Base-by-base conservation (phyloP, 495 filamentous ascomycete genomes). In the Neurospora sp. region DNA sequence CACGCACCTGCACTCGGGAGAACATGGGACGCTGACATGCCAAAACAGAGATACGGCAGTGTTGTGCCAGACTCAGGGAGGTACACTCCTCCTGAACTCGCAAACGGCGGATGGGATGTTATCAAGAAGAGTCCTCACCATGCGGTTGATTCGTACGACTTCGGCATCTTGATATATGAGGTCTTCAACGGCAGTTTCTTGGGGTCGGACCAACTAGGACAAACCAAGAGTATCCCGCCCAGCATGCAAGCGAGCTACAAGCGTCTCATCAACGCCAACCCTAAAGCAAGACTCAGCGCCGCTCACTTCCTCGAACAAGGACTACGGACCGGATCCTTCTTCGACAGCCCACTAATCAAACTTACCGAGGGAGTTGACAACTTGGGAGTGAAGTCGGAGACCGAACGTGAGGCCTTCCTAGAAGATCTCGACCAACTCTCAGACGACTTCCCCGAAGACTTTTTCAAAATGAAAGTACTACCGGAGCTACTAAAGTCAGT, bases 401-500 rank as follows among this genome's bases (percentile, higher is more conserved):
- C 84, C 17, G 96, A 98, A 80, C 87, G 93, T 73, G 92, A 98
- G 72, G 89, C 90, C 39, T 97, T 99, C 73, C 85, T 99, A 6
- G 90, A 90, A 92, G 92, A 96, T 80, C 87, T 99, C 5, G 93
- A 97, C 76, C 86, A 92, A 69, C 88, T 96, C 6, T 91, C 93
- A 1, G 93, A 97, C 74, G 94, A 98, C 79, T 97, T 98, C 75
- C 96, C 96, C 0, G 96, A 98, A 77, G 94, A 97, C 71, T 99
- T 96, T 80, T 96, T 98, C 85, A 97, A 94, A 79, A 92, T 96
- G 89, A 99, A 98, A 77, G 89, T 98, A 13, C 86, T 99, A 19
- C 96, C 96, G 1, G 96, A 98, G 79, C 84, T 99, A n/a, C 85
- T 99, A 1, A 98, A 98, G 77, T 96, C 94, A 0, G 93, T 99